These are phyloP conservation scores for Populus tomentosa DNA, from an alignment of 441 rosid genomes.

Conservation along the genomic window DNA sequence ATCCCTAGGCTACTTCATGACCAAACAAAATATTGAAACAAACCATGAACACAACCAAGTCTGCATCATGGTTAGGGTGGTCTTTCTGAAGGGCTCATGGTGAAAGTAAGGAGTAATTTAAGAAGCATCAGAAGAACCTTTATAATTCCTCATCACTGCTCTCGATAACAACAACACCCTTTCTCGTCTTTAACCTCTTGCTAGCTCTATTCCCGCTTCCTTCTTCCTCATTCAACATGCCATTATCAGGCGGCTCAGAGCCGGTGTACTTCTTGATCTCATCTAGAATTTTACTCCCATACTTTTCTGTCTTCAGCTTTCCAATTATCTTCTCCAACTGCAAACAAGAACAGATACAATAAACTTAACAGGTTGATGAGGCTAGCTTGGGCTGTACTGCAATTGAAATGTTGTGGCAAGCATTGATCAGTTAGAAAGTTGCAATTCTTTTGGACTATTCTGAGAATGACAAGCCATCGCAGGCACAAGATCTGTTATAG, in stretches of 20 bases:
- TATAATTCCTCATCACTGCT: slow-evolving; percentile 51
- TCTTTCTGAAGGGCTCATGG: neutral
- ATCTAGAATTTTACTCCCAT: slow-evolving; percentile 71
- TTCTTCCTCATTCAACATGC: slow-evolving; percentile 28
- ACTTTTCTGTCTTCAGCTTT: slow-evolving; percentile 70
- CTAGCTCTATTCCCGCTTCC: slow-evolving; percentile 26
- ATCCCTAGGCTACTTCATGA: neutral
- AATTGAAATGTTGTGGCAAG: neutral
- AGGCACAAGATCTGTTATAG: neutral
- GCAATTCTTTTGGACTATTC: neutral
- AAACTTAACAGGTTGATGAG: neutral
- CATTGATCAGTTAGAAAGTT: neutral
- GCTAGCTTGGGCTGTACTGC: neutral
- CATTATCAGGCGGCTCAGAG: slow-evolving; percentile 26
- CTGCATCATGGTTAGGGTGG: neutral
- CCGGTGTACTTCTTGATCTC: slow-evolving; percentile 38
- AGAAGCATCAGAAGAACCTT: neutral
- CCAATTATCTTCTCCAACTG: slow-evolving; percentile 91
- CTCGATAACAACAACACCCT: slow-evolving; percentile 47
- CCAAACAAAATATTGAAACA: neutral
- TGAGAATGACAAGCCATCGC: neutral
- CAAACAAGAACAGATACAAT: slow-evolving; percentile 12
- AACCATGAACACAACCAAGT: neutral
- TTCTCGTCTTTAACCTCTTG: slow-evolving; percentile 59
- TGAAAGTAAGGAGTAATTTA: neutral